Base-by-base conservation (phyloP, 345 rosid species). In the Gossypium anomalum region DNA sequence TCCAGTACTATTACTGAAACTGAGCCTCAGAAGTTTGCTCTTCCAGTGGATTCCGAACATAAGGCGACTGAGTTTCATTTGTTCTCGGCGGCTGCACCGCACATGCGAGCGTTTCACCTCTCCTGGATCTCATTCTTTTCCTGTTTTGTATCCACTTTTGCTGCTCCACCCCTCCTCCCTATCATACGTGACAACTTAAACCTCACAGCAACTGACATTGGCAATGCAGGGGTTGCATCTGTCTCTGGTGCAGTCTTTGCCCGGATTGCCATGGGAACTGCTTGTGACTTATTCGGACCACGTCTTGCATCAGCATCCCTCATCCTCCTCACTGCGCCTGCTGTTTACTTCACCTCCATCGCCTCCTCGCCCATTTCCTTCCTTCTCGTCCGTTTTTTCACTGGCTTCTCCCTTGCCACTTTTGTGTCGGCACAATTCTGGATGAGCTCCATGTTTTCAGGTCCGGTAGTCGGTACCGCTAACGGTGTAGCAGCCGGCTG, bases 371-470 rank as follows among this genome's bases (percentile, higher is more conserved):
- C 98, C 3, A 7, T 82, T 0, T 91, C 97, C 11, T 93, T 91
- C 68, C 90, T 93, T 75, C 65, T 89, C 0, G 86, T 93, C 8
- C 81, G 98, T 0, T 93, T 93, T 77, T 88, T 86, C 75, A 85
- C 92, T 0, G 98, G 98, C 25, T 93, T 93, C 80, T 91, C 98
- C 9, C 84, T 91, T 0, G 87, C 97, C 41, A 89, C 92, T 53
- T 93, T 93, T 27, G 97, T 93, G 58, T 93, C 98, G n/a, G 89
- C 95, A 5, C 98, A 93, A 71, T 93, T 88, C 86, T 93, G 98
- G 97, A 93, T 92, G 98, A 92, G 96, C 83, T 88, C 94, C 4
- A 94, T 94, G 98, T 92, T 94, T 75, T 87, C 94, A 0, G 75
- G 86, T 11, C 81, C 83, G 0, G 90, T 92, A 1, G 97, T 94